Conservation (phyloP, 306 rosid species). For the Acacia melanoxylon region DNA sequence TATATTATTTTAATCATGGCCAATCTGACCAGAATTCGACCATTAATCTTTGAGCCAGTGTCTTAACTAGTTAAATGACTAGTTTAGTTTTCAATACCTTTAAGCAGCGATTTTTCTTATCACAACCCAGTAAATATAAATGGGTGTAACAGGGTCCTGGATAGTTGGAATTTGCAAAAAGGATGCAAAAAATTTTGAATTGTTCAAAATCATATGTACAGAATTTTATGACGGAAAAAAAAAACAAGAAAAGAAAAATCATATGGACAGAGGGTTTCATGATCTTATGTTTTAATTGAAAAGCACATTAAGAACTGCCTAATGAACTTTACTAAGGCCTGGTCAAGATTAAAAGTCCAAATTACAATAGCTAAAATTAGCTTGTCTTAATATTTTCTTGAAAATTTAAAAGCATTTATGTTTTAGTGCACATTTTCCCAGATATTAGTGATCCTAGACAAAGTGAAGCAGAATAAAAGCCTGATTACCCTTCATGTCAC, state of each 20-base stretch:
- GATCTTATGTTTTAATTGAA: not conserved
- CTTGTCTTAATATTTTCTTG: constrained; percentile 9
- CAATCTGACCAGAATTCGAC: too few species aligned
- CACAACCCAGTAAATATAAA: not conserved
- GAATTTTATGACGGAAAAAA: too few species aligned
- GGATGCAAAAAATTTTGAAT: not conserved
- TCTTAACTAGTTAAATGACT: too few species aligned
- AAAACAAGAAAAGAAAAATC: too few species aligned
- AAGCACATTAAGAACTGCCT: not conserved
- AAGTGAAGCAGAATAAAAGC: constrained; percentile 1
- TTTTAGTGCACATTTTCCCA: not conserved
- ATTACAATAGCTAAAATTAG: constrained; percentile 10
- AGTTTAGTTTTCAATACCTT: too few species aligned
- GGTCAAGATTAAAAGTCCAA: constrained; percentile 1
- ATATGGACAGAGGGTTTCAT: not conserved
- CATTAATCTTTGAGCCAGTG: too few species aligned
- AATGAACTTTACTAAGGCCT: not conserved
- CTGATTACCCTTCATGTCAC: constrained; percentile 21
- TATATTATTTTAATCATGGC: too few species aligned
- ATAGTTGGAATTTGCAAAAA: too few species aligned
- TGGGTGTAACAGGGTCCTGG: not conserved
- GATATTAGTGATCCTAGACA: not conserved
- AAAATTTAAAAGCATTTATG: constrained; percentile 7
- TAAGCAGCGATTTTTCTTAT: too few species aligned
- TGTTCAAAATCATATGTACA: not conserved